Evolutionary conservation across 1,139 yeast species (phyloP).

Genomic region (Nakaseomyces bracarensis): DNA sequence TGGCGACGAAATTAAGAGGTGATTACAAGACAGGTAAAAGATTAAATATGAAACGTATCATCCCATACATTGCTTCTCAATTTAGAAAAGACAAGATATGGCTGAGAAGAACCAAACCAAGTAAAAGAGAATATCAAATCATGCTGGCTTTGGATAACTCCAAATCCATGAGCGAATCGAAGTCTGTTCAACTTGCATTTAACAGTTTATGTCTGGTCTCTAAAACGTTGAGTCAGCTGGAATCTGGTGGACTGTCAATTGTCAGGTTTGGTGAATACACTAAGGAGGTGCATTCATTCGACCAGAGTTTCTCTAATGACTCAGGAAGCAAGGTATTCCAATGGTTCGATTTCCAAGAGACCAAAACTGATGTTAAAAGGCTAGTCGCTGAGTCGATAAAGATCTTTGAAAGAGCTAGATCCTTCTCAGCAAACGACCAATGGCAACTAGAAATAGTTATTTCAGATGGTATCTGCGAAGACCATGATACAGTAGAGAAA

Average conservation of each 20-base stretch:
- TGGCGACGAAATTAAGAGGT: constrained; percentile 88
- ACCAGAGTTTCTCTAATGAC: constrained; percentile 71
- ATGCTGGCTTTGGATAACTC: constrained; percentile 98
- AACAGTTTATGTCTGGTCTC: constrained; percentile 91
- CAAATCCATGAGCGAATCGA: constrained; percentile 92
- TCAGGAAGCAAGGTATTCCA: constrained; percentile 79
- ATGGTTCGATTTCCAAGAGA: constrained; percentile 87
- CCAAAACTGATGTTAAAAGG: constrained; percentile 71
- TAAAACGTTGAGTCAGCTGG: constrained; percentile 86
- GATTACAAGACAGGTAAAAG: constrained; percentile 97
- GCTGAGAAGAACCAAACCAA: constrained; percentile 95
- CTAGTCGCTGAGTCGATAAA: constrained; percentile 65
- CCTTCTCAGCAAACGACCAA: constrained; percentile 51
- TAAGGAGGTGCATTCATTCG: constrained; percentile 82
- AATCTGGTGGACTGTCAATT: constrained; percentile 86
- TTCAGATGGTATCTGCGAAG: constrained; percentile 96
- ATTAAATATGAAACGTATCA: constrained; percentile 92
- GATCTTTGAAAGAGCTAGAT: constrained; percentile 59
- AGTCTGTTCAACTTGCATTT: constrained; percentile 83
- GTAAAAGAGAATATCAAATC: constrained; percentile 93
- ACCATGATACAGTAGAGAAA: constrained; percentile 72
- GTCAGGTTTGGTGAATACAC: constrained; percentile 86
- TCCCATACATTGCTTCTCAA: constrained; percentile 95
- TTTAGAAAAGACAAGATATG: constrained; percentile 97
- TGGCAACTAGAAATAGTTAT: constrained; percentile 93